Base-by-base conservation (phyloP, 2,329 filamentous ascomycete species). In the Tricladium varicosporioides region DNA sequence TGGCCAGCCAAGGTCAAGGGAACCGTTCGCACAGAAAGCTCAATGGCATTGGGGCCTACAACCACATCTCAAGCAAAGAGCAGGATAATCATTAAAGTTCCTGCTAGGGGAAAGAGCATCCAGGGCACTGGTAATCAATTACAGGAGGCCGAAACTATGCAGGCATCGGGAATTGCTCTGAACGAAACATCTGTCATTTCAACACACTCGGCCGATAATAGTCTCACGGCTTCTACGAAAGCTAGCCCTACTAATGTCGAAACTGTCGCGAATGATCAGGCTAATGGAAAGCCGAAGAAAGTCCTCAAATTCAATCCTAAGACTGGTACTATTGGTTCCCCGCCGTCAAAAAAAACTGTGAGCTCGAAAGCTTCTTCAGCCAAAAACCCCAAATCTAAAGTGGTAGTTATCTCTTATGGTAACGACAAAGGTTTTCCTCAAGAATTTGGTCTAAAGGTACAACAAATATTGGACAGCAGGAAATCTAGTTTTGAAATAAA, bases 371-470 rank as follows among this genome's bases (percentile, higher is more conserved):
- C 27, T 32, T 67, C 60, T 42, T 74, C 72, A 44, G 67, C 69
- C 42, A 78, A 72, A 64, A 67, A 70, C 64, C 60, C 70, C 13
- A 74, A 75, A 42, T 69, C 73, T 4, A 71, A 71, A 18, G 58
- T 89, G 5, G 78, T 85, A 1, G 73, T 74, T 11, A 77, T 91
- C 32, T 77, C 73, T 59, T 93, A 93, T 66, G 82, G 81, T 1
- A 67, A 65, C 4, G 79, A 82, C 55, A 68, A 74, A 5, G 69
- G 68, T 27, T 74, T 73, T 42, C 78, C 78, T 42, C 66, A 70
- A 32, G 72, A 73, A 0, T 70, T 89, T 27, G 88, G 86, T 0
- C 69, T 77, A 8, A 80, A 78, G 61, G 88, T 96, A 55, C 73
- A 85, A 19, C 74, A 79, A 4, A 88, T 95, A 19, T 70, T 92